These are phyloP conservation scores for Telfairia occidentalis DNA, from an alignment of 331 rosid genomes.

Conservation along the genomic window DNA sequence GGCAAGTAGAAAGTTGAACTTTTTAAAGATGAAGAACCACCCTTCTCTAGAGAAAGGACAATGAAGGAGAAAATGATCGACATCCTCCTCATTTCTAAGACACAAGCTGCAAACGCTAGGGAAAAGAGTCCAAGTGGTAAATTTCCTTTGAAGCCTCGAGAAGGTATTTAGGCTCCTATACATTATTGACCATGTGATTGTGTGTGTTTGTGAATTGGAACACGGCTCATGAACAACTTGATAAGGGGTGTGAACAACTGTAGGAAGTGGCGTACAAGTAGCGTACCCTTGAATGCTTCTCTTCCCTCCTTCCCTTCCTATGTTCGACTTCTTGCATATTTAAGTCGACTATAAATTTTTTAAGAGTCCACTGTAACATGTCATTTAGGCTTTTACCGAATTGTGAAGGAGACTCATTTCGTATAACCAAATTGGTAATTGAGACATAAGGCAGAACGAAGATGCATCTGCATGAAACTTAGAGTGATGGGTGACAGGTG, in stretches of 20 bases:
- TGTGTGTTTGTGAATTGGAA: neutral
- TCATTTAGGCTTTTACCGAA: neutral
- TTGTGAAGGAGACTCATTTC: neutral
- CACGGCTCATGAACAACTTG: neutral
- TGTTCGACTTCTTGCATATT: neutral
- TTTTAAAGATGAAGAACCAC: too few species aligned
- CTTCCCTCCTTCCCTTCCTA: neutral
- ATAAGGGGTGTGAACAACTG: neutral
- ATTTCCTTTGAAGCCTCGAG: too few species aligned
- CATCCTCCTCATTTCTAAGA: too few species aligned
- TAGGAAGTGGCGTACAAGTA: neutral
- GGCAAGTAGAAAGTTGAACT: too few species aligned
- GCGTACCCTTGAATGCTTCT: neutral
- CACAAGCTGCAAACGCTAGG: too few species aligned
- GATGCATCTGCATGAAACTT: neutral
- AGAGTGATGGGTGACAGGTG: neutral
- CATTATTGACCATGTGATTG: too few species aligned
- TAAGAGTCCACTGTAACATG: neutral
- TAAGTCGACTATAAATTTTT: neutral
- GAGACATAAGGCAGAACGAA: too few species aligned
- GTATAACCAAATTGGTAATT: neutral
- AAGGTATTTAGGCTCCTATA: too few species aligned
- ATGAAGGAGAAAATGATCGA: too few species aligned
- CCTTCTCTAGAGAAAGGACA: too few species aligned
- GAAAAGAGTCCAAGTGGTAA: too few species aligned